phyloP scores from a whole-genome alignment of 768 basidiomycete species.

The Vararia minispora region DNA sequence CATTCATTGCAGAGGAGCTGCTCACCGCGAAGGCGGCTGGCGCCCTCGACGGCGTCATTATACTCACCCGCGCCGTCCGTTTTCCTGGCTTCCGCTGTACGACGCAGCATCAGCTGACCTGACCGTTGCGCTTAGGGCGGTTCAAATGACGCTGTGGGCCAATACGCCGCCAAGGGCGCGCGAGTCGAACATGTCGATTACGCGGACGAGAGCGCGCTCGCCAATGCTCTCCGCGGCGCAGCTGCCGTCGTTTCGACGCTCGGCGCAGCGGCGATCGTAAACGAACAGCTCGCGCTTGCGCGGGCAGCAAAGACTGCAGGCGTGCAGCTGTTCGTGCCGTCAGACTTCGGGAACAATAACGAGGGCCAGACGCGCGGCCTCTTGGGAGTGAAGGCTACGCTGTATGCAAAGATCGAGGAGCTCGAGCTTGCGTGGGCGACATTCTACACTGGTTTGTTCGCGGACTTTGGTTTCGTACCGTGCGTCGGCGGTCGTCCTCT shows the following conservation, averaged over 20 bases:
- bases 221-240: constrained; percentile 7
- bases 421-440: constrained; percentile 8
- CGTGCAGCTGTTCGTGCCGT: constrained; percentile 11
- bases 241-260: constrained; percentile 13
- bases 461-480: constrained; percentile 6
- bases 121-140: no score
- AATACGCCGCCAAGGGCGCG: constrained; percentile 8
- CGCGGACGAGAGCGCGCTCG: constrained; percentile 6
- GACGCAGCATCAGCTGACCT: no score
- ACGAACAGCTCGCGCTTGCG: constrained; percentile 9
- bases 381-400: constrained; percentile 1
- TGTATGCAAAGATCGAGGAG: constrained; percentile 4
- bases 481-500: background rate
- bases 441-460: constrained; percentile 13
- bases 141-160: background rate
- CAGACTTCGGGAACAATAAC: constrained; percentile 19
- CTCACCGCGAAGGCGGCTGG: constrained; percentile 11
- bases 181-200: constrained; percentile 5
- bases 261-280: background rate
- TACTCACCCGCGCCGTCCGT: constrained; percentile 12
- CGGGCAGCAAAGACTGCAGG: constrained; percentile 13
- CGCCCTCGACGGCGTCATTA: constrained; percentile 2
- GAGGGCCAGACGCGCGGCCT: constrained; percentile 5
- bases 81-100: background rate
- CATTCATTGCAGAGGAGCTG: constrained; percentile 12